A percentile compares a stretch with the other conserved stretches of the same genome.
phyloP scores from a whole-genome alignment of 2,329 filamentous ascomycete genomes.

The Aureobasidium lini region DNA sequence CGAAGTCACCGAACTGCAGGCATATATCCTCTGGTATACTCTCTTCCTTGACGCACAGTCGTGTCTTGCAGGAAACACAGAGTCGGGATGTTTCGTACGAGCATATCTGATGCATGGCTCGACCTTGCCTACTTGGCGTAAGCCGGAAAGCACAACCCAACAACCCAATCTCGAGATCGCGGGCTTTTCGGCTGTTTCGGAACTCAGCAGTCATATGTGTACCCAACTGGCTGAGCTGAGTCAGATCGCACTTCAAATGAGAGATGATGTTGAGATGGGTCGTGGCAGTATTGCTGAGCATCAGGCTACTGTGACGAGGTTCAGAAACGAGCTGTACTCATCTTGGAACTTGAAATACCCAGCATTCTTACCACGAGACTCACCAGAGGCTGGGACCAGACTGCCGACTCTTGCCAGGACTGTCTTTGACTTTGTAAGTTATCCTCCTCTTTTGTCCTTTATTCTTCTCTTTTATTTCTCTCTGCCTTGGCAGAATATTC shows the following conservation, averaged over 20 bases:
- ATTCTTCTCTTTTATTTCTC: neutral
- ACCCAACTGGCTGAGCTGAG: neutral
- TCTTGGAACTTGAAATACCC: constrained; percentile 24
- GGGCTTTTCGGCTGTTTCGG: neutral
- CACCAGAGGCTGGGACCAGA: constrained; percentile 24
- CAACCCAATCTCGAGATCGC: neutral
- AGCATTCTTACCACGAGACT: constrained; percentile 17
- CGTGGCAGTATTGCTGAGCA: constrained; percentile 1
- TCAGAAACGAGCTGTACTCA: constrained; percentile 22
- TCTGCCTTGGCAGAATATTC: neutral
- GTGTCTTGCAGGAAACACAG: constrained; percentile 10
- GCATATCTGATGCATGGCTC: constrained; percentile 9
- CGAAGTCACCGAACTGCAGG: constrained; percentile 25
- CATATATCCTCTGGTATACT: constrained; percentile 49
- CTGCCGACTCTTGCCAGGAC: constrained; percentile 20
- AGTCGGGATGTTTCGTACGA: constrained; percentile 13
- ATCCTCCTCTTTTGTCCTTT: neutral
- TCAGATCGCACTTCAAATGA: constrained; percentile 1
- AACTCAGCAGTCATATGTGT: constrained; percentile 3
- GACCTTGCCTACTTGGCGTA: neutral
- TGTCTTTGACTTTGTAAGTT: constrained; percentile 39
- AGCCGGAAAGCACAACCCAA: neutral
- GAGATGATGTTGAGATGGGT: neutral
- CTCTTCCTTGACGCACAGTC: constrained; percentile 40
- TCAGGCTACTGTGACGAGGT: constrained; percentile 12